phyloP scores from a whole-genome alignment of 371 early-diverging fungal genomes.

The Mortierella sp. region DNA sequence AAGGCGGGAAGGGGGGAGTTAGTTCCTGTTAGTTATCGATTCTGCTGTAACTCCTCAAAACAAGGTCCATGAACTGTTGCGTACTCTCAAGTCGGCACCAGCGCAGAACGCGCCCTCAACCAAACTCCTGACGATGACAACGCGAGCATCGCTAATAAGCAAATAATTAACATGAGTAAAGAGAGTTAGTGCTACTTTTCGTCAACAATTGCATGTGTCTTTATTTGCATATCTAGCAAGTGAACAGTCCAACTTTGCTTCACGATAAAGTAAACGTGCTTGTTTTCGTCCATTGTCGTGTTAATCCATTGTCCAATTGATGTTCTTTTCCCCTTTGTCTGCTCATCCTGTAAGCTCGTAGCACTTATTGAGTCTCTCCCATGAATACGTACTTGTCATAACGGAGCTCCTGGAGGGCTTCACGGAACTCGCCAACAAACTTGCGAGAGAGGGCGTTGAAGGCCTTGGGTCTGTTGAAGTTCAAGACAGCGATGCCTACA shows the following conservation, averaged over 20 bases:
- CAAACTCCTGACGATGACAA: slow-evolving; percentile 84
- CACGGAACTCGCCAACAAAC: slow-evolving; percentile 82
- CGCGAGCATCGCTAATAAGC: slow-evolving; percentile 73
- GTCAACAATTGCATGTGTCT: not conserved
- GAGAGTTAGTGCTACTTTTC: not conserved
- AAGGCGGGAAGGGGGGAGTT: not conserved
- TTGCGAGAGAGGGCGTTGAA: slow-evolving; percentile 92
- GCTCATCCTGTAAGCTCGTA: not conserved
- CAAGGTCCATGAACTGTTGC: not conserved
- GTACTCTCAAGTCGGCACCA: slow-evolving; percentile 96
- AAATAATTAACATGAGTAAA: not conserved
- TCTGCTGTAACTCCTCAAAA: not conserved
- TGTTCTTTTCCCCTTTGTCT: not conserved
- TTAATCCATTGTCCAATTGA: not conserved
- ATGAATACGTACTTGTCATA: slow-evolving; percentile 61
- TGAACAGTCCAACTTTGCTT: not conserved
- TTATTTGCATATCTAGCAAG: not conserved
- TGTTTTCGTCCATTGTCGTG: no score
- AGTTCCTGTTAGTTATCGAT: not conserved
- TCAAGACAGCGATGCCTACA: slow-evolving; percentile 85
- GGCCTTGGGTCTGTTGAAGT: slow-evolving; percentile 89
- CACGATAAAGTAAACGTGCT: slow-evolving; percentile 40
- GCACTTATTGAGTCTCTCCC: not conserved
- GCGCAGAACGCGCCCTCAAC: slow-evolving; percentile 95
- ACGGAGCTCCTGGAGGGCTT: slow-evolving; percentile 76